Conservation (phyloP, 768 basidiomycete genomes). For the Russula foetens region DNA sequence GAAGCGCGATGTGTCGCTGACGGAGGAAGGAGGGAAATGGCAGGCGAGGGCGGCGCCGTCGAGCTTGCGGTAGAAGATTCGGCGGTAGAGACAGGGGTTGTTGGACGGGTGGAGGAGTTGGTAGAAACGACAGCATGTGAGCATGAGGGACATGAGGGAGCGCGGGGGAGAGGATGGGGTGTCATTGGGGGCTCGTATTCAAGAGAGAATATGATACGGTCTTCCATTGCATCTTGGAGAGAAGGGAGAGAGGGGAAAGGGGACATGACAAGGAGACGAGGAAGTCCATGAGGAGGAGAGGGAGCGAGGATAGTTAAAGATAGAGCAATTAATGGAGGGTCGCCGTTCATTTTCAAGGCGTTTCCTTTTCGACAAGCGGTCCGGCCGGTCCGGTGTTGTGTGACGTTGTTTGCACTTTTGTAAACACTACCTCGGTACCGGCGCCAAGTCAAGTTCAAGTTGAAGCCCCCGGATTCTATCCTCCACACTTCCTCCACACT, state of each 20-base stretch:
- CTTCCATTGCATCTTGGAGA: constrained; percentile 61
- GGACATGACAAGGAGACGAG: constrained; percentile 5
- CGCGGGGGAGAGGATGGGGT: constrained; percentile 54
- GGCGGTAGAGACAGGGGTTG: constrained; percentile 63
- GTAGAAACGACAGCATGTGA: constrained; percentile 41
- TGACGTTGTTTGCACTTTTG: too few species aligned
- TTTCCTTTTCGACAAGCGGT: too few species aligned
- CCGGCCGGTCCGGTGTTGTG: too few species aligned
- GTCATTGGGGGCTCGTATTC: constrained; percentile 29
- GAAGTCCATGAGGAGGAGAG: neutral
- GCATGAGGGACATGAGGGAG: constrained; percentile 45
- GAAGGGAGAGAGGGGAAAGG: constrained; percentile 14
- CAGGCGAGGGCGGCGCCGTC: constrained; percentile 44
- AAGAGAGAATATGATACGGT: constrained; percentile 58
- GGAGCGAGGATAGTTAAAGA: constrained; percentile 13
- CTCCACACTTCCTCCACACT: too few species aligned
- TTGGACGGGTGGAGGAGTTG: constrained; percentile 39
- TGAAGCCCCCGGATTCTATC: too few species aligned
- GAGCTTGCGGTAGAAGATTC: constrained; percentile 60
- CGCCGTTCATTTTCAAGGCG: constrained; percentile 16
- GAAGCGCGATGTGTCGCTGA: constrained; percentile 35
- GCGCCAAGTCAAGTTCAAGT: too few species aligned
- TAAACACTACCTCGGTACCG: too few species aligned
- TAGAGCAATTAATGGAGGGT: neutral
- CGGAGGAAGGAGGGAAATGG: constrained; percentile 38